Evolutionary conservation across 768 basidiomycete genomes (phyloP).

Genomic region (Psilocybe subaeruginosa): DNA sequence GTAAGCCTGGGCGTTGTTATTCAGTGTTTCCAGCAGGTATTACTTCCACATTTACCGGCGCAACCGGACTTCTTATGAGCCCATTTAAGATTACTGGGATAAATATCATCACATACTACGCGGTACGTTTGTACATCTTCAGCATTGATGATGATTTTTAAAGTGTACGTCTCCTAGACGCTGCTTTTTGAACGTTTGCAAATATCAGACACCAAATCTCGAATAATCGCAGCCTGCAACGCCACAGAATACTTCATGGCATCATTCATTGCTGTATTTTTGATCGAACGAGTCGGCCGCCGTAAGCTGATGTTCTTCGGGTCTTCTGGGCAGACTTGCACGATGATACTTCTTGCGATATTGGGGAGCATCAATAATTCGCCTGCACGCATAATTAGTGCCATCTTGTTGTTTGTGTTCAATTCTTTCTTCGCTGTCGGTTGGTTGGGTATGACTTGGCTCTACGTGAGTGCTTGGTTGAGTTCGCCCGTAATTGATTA

Average conservation of each 20-base stretch:
- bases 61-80: not conserved
- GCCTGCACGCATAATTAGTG: slow-evolving; percentile 52
- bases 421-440: slow-evolving; percentile 73
- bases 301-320: slow-evolving; percentile 75
- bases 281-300: slow-evolving; percentile 75
- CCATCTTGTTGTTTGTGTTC: slow-evolving; percentile 67
- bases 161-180: slow-evolving; percentile 37
- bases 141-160: not conserved
- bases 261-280: slow-evolving; percentile 69
- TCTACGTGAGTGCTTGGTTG: slow-evolving; percentile 48
- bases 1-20: slow-evolving; percentile 56
- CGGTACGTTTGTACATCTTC: slow-evolving; percentile 20
- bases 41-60: not conserved
- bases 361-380: slow-evolving; percentile 53
- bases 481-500: not conserved
- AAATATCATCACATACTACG: slow-evolving; percentile 67
- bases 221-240: slow-evolving; percentile 67
- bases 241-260: slow-evolving; percentile 75
- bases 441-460: slow-evolving; percentile 75
- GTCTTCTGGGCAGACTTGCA: slow-evolving; percentile 57
- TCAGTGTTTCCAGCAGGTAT: slow-evolving; percentile 67
- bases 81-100: slow-evolving; percentile 56
- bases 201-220: slow-evolving; percentile 56
- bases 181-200: slow-evolving; percentile 62
- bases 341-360: slow-evolving; percentile 63